Evolutionary conservation across 805 yeast species (phyloP), one percentile per base, ranked within the genome.

Genomic region (Middelhovenomyces tepae): DNA sequence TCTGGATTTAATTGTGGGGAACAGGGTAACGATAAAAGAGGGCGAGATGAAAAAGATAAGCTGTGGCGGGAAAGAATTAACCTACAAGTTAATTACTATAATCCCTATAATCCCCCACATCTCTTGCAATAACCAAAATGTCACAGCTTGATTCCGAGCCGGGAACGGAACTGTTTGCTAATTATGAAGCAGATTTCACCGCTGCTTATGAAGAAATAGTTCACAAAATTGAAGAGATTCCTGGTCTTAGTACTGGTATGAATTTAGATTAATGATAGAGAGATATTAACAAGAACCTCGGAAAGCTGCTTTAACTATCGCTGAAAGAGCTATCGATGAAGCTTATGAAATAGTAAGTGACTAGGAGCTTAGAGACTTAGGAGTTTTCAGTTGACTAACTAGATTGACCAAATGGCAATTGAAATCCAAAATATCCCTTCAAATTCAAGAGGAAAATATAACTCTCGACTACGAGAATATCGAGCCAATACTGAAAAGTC

Each of bases 381-480:
- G n/a, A n/a, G n/a, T n/a, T n/a, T n/a, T n/a, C n/a, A n/a, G n/a
- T n/a, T n/a, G n/a, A n/a, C n/a, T n/a, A n/a, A n/a, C 1, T 22
- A 59, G 64, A 57, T 85, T 27, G 95, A 87, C 44, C 94, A 89
- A 45, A 78, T 91, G 78, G 75, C 75, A 17, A 66, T 89, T 26
- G 97, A 89, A 53, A 79, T 87, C 2, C 86, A 79, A 51, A 78
- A 78, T 48, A 67, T 85, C 21, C 84, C 95, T n/a, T 77, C 89
- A 39, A 72, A 59, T 40, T 72, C 64, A 40, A 64, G 95, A 42
- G 73, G 91, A 0, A 57, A 71, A 5, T 79, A 70, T 51, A 86
- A 87, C 53, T 64, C 87, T 19, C 79, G 79, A 46, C 61, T 86
- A 23, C 75, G 97, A 43, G 77, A 76, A 22, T 83, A 77, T 57